Conservation (phyloP, 805 yeast genomes). For the Saccharomycopsis javanensis region DNA sequence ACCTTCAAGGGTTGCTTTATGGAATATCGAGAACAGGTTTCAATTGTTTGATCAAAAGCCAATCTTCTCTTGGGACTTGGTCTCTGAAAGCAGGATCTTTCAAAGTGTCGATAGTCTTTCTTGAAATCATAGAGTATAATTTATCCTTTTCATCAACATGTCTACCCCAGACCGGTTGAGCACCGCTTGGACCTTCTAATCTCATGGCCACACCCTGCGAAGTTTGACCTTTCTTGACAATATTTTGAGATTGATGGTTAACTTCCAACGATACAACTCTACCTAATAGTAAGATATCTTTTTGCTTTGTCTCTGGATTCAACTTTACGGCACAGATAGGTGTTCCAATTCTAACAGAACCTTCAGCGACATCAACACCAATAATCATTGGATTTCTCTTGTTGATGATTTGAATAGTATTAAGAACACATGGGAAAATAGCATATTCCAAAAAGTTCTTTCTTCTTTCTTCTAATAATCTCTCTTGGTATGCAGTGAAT, state of each 20-base stretch:
- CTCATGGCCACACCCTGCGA: slow-evolving; percentile 98
- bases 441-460: slow-evolving; percentile 82
- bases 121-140: slow-evolving; percentile 78
- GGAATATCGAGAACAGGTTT: slow-evolving; percentile 80
- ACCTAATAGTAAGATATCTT: slow-evolving; percentile 63
- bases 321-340: slow-evolving; percentile 90
- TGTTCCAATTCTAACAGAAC: slow-evolving; percentile 81
- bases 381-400: slow-evolving; percentile 98
- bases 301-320: slow-evolving; percentile 77
- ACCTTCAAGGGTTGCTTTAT: no score
- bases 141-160: slow-evolving; percentile 92
- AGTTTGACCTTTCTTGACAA: slow-evolving; percentile 89
- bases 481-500: slow-evolving; percentile 83
- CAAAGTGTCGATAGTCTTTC: slow-evolving; percentile 92
- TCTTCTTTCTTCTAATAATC: slow-evolving; percentile 82
- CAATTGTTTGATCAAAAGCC: slow-evolving; percentile 83
- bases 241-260: slow-evolving; percentile 74
- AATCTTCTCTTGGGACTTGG: slow-evolving; percentile 87
- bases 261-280: slow-evolving; percentile 90
- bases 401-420: slow-evolving; percentile 92
- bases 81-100: slow-evolving; percentile 98
- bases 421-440: slow-evolving; percentile 89
- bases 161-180: slow-evolving; percentile 98
- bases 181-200: slow-evolving; percentile 83
- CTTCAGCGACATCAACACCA: slow-evolving; percentile 96